Evolutionary conservation across 129 eudicot species (phyloP), one percentile per base, ranked within the genome.

Genomic region (Lactuca sativa): DNA sequence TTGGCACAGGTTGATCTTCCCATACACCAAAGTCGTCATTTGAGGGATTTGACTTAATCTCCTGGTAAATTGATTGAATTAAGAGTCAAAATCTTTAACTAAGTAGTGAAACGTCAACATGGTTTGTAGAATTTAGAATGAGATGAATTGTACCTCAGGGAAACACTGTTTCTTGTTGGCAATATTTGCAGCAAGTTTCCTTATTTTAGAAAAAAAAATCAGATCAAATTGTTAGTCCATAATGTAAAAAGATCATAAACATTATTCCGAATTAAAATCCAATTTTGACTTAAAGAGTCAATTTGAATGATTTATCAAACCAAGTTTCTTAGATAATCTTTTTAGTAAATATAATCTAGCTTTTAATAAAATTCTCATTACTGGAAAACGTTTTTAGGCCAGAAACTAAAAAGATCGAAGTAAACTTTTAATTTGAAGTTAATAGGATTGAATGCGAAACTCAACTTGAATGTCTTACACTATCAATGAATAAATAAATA

Each of bases 1-100:
- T 90, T 7, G 97, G 95, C 43, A 75, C 86, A 12, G 95, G 85
- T 30, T 84, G 77, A 63, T 79, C 88, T 51, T 83, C 83, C 88
- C 83, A 83, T 51, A 80, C 76, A 21, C 74, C 76, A 60, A 86
- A 78, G 76, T 70, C 67, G 12, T 64, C 75, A 34, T 65, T 52
- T 67, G 90, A 38, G 59, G 52, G 62, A 56, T 77, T 68, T 65
- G 76, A 61, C 78, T 84, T 83, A 34, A 48, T 61, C 65, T 81
- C 91, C 93, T 88, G 70, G 21, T 74, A 56, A 32, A 48, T 47
- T 30, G 6, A 40, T 74, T 49, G 31, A 64, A 49, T 11, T 9
- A 74, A 7, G 49, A 58, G 53, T 57, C 58, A 72, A 62, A 40
- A 40, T 12, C 49, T 56, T 33, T 34, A 12, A 6, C 56, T 44